Base-by-base conservation (phyloP, 345 rosid genomes). In the Cardamine chenopodiifolia region DNA sequence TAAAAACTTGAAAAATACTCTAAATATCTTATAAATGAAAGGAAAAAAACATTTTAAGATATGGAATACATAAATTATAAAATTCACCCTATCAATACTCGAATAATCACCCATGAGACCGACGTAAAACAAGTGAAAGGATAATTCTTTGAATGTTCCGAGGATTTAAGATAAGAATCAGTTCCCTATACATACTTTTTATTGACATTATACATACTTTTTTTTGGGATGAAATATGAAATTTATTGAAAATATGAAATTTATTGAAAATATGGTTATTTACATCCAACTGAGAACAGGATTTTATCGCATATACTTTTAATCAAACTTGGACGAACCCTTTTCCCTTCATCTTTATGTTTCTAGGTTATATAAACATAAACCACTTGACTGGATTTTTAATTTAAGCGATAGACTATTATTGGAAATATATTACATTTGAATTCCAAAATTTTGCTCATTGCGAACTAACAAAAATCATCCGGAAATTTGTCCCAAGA, bases 71-170 rank as follows among this genome's bases (percentile, higher is more conserved):
- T 31, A 31, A 2, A 31, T 7, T 7, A 10, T n/a, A 14, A 25
- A 15, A 25, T 25, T 9, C 13, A 42, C 53, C 53, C 37, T 9
- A 62, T 40, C 9, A 54, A 3, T 2, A 37, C 14, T 35, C 18
- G 0, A 14, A 66, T 49, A 35, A 28, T 22, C 35, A 72, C 31
- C 25, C 19, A 40, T 20, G 56, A 64, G 45, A 42, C 34, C 19
- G 28, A 45, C 65, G 17, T 32, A 64, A 55, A 64, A 58, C 78
- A 66, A 47, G 60, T 58, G 29, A 52, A 26, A 13, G 71, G 35
- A 65, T 48, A 39, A 44, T 57, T 23, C 42, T 44, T 66, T 66
- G 60, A 57, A 66, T 54, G 42, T 74, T 74, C 78, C 34, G 22
- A 56, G 34, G 49, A 56, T 18, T 45, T 22, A 64, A 73, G 71